Conservation (phyloP, 2,329 filamentous ascomycete species). For the Phaeophleospora eucalypticola region DNA sequence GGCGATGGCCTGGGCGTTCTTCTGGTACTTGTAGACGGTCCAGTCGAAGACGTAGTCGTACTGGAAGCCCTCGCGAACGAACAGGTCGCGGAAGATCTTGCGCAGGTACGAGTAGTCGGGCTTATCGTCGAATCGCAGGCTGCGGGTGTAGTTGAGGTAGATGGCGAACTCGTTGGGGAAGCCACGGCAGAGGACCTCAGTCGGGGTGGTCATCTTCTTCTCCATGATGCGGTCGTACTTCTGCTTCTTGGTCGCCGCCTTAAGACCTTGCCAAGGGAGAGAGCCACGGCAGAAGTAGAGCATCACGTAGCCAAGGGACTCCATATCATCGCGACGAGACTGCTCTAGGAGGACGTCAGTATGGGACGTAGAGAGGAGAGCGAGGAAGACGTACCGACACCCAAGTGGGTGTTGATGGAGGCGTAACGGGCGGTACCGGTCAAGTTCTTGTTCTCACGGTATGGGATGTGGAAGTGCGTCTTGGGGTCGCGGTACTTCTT, state of each 20-base stretch:
- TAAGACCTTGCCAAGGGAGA: conserved; percentile 88
- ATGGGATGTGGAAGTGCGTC: conserved; percentile 99
- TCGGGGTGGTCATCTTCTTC: conserved; percentile 99
- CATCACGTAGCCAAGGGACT: conserved; percentile 98
- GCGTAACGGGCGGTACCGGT: conserved; percentile 98
- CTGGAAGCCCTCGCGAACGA: conserved; percentile 98
- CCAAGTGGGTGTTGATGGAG: conserved; percentile 97
- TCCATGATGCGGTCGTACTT: conserved; percentile 99
- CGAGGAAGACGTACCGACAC: conserved; percentile 62
- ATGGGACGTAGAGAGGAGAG: neutral
- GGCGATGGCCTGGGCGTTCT: conserved; percentile 94
- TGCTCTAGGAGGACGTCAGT: conserved; percentile 60
- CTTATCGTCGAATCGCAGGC: conserved; percentile 98
- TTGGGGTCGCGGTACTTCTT: conserved; percentile 99
- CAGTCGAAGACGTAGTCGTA: conserved; percentile 99
- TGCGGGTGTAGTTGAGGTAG: conserved; percentile 98
- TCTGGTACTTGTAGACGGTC: conserved; percentile 99
- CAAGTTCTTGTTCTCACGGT: conserved; percentile 99
- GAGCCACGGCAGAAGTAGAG: conserved; percentile 99
- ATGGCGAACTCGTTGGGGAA: conserved; percentile 99
- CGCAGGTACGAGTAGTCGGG: conserved; percentile 98
- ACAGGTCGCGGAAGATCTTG: conserved; percentile 99
- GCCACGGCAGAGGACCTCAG: conserved; percentile 95
- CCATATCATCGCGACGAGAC: conserved; percentile 98
- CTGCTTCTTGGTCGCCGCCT: conserved; percentile 76